Evolutionary conservation across 805 yeast genomes (phyloP).

Genomic region (Kurtzmaniella fragi): DNA sequence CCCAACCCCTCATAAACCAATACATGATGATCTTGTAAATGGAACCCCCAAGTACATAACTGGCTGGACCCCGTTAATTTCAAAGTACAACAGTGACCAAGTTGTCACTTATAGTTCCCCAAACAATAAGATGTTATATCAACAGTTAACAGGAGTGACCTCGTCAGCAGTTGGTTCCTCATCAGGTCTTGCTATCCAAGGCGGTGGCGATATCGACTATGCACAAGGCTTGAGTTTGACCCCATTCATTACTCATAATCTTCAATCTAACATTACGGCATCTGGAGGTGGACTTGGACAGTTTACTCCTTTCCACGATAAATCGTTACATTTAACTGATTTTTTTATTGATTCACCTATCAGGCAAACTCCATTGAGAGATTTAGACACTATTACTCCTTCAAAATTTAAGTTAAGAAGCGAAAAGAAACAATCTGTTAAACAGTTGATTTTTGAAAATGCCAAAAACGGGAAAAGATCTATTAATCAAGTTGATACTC

Average conservation of each 20-base stretch:
- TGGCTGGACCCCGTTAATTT: conserved; percentile 42
- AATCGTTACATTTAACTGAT: conserved; percentile 35
- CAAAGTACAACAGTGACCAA: conserved; percentile 32
- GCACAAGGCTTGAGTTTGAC: conserved; percentile 35
- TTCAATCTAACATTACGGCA: conserved; percentile 9
- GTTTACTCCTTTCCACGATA: conserved; percentile 41
- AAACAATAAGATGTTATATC: conserved; percentile 18
- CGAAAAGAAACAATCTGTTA: conserved; percentile 12
- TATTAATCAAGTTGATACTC: conserved; percentile 33
- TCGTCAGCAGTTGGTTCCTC: conserved; percentile 2
- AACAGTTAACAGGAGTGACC: neutral
- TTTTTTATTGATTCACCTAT: conserved; percentile 43
- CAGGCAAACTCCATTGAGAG: conserved; percentile 29
- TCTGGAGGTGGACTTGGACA: conserved; percentile 11
- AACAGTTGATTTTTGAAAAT: conserved; percentile 17
- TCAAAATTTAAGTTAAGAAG: conserved; percentile 26
- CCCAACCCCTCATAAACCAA: conserved; percentile 5
- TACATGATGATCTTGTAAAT: conserved; percentile 7
- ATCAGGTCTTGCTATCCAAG: conserved; percentile 5
- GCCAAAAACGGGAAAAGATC: conserved; percentile 28
- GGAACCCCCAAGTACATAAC: conserved; percentile 13
- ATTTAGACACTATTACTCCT: conserved; percentile 36
- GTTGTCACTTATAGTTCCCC: conserved; percentile 31
- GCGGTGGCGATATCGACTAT: conserved; percentile 19
- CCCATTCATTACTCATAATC: conserved; percentile 35